Evolutionary conservation across 345 rosid genomes (phyloP).

Genomic region (Pistacia integerrima): DNA sequence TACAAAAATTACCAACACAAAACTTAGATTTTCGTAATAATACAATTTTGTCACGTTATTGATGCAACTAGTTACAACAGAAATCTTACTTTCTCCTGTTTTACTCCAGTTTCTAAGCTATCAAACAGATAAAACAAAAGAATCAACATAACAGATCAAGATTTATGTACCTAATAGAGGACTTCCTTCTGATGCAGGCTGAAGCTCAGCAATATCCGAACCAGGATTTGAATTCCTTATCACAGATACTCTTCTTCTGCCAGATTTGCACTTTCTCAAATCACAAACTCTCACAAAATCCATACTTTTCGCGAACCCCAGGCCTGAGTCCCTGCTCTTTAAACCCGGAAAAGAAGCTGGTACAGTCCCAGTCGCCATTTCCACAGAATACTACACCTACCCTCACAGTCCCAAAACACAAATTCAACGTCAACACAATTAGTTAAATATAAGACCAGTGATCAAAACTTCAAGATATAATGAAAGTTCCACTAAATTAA

Average conservation of each 20-base stretch:
- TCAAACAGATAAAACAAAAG: slow-evolving; percentile 1
- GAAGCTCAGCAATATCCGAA: slow-evolving; percentile 68
- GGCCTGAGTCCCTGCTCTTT: slow-evolving; percentile 53
- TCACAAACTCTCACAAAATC: slow-evolving; percentile 69
- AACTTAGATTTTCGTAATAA: neutral
- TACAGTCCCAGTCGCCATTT: slow-evolving; percentile 78
- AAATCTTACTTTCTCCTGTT: neutral
- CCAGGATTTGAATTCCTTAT: slow-evolving; percentile 66
- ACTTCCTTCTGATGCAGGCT: slow-evolving; percentile 85
- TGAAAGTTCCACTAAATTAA: neutral
- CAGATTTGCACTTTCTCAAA: slow-evolving; percentile 50
- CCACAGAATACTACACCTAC: slow-evolving; percentile 22
- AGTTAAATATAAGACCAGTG: neutral
- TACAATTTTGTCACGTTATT: neutral
- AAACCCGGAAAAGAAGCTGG: slow-evolving; percentile 70
- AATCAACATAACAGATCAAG: neutral
- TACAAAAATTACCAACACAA: neutral
- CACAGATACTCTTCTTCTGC: slow-evolving; percentile 48
- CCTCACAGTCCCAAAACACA: slow-evolving; percentile 19
- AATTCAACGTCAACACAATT: neutral
- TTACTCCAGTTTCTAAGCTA: neutral
- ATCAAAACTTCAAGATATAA: neutral
- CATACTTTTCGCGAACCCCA: slow-evolving; percentile 60
- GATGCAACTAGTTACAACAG: neutral
- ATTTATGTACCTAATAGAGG: slow-evolving; percentile 70